Evolutionary conservation across 768 basidiomycete genomes (phyloP).

Genomic region (Mycena alexandri): DNA sequence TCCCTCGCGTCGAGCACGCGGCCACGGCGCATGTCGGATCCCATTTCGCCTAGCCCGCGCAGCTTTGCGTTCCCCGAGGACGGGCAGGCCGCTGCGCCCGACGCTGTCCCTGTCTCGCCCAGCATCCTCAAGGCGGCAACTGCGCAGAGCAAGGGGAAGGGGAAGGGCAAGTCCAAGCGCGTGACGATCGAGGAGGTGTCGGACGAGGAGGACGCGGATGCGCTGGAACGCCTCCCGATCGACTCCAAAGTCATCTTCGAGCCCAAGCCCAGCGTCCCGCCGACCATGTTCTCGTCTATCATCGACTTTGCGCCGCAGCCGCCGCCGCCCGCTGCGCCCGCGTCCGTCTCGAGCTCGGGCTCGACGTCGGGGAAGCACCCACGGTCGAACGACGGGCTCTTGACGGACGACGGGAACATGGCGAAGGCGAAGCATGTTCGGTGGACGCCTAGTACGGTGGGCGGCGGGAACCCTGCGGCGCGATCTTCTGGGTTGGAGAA

Average conservation of each 20-base stretch:
- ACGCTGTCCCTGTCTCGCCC: slow-evolving; percentile 19
- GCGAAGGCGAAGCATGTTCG: slow-evolving; percentile 31
- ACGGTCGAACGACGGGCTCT: background rate
- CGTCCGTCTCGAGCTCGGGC: background rate
- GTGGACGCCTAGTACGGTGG: slow-evolving; percentile 24
- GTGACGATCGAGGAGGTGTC: slow-evolving; percentile 61
- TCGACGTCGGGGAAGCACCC: background rate
- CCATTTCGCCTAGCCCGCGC: slow-evolving; percentile 42
- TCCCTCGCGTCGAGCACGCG: slow-evolving; percentile 40
- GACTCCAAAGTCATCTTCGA: slow-evolving; percentile 53
- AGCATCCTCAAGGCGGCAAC: slow-evolving; percentile 41
- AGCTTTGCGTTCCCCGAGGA: slow-evolving; percentile 35
- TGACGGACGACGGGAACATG: slow-evolving; percentile 12
- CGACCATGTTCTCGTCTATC: slow-evolving; percentile 53
- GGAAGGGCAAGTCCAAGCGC: slow-evolving; percentile 46
- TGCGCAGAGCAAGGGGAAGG: slow-evolving; percentile 33
- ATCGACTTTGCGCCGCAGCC: slow-evolving; percentile 40
- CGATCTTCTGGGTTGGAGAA: slow-evolving; percentile 19
- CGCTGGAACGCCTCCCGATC: slow-evolving; percentile 48
- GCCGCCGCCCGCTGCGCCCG: slow-evolving; percentile 9
- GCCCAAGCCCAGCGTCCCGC: slow-evolving; percentile 57
- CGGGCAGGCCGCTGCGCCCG: slow-evolving; percentile 20
- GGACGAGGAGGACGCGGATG: slow-evolving; percentile 51
- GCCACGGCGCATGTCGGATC: slow-evolving; percentile 48
- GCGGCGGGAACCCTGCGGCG: background rate